Evolutionary conservation across 805 yeast genomes (phyloP).

Genomic region (Hemisphaericaspora nanyangensis): DNA sequence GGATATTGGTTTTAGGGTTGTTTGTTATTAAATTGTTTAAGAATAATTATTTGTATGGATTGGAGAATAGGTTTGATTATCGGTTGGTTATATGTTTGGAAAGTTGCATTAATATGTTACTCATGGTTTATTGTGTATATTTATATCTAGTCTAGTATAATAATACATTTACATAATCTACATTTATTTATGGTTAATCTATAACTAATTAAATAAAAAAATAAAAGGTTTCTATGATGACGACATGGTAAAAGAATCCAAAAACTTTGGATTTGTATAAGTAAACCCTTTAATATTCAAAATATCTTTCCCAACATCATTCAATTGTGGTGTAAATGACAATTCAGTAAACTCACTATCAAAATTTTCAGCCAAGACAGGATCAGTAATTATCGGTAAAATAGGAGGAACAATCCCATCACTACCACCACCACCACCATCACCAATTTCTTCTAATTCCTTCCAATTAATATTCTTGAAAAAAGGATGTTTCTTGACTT

Average conservation of each 20-base stretch:
- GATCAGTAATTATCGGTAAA: conserved; percentile 41
- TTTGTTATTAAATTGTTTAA: conserved; percentile 17
- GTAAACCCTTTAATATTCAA: conserved; percentile 40
- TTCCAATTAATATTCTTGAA: conserved; percentile 38
- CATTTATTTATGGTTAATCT: no score
- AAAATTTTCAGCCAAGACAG: conserved; percentile 43
- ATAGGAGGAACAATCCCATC: conserved; percentile 33
- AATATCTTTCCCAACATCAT: conserved; percentile 23
- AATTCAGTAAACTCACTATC: conserved; percentile 40
- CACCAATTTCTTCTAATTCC: conserved; percentile 22
- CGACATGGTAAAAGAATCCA: conserved; percentile 12
- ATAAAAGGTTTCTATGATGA: no score
- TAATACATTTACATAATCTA: background rate
- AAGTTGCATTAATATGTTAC: conserved; percentile 4
- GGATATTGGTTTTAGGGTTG: background rate
- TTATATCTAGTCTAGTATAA: background rate
- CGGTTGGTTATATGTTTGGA: conserved; percentile 3
- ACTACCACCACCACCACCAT: conserved; percentile 3
- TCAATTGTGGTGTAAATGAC: conserved; percentile 32
- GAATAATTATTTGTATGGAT: conserved; percentile 15
- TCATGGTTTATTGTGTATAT: conserved; percentile 2
- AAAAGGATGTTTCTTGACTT: conserved; percentile 34
- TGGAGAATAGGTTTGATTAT: conserved; percentile 1
- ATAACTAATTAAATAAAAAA: no score
- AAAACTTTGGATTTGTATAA: conserved; percentile 36